Conservation (phyloP, 805 yeast species). For the Saturnispora gosingensis region DNA sequence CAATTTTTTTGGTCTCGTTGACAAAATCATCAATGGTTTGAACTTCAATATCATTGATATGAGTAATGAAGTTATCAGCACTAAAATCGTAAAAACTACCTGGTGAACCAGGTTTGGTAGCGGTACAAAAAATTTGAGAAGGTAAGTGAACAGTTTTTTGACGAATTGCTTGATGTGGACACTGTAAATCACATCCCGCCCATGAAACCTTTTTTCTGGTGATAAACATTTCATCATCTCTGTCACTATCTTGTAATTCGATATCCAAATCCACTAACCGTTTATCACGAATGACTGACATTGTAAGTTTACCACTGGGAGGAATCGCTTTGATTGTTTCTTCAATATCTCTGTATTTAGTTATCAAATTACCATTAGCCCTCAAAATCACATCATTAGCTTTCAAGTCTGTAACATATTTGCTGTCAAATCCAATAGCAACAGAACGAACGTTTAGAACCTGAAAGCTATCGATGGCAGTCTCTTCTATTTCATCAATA, state of each 20-base stretch:
- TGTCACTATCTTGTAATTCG: slow-evolving; percentile 52
- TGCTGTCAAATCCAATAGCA: slow-evolving; percentile 22
- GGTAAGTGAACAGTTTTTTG: slow-evolving; percentile 73
- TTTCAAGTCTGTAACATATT: slow-evolving; percentile 27
- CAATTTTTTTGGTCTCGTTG: slow-evolving; percentile 53
- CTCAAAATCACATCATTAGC: slow-evolving; percentile 77
- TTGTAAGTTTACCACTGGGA: slow-evolving; percentile 30
- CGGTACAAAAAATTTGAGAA: slow-evolving; percentile 73
- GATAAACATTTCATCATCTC: slow-evolving; percentile 26
- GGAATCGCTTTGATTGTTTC: slow-evolving; percentile 24
- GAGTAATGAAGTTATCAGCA: slow-evolving; percentile 79
- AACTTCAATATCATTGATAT: slow-evolving; percentile 70
- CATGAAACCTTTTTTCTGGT: slow-evolving; percentile 67
- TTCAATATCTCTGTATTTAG: slow-evolving; percentile 58
- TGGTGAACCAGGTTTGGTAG: slow-evolving; percentile 73
- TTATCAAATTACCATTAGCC: slow-evolving; percentile 55
- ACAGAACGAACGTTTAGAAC: neutral
- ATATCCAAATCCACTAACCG: slow-evolving; percentile 51
- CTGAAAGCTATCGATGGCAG: neutral
- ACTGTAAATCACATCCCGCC: slow-evolving; percentile 78
- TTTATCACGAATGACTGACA: slow-evolving; percentile 67
- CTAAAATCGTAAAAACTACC: slow-evolving; percentile 76
- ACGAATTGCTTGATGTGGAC: slow-evolving; percentile 87
- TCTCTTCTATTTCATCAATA: neutral
- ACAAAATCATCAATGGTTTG: slow-evolving; percentile 61